Evolutionary conservation across 2,329 filamentous ascomycete genomes (phyloP), one percentile per base, ranked within the genome.

Genomic region (Zasmidium citrigriseum): DNA sequence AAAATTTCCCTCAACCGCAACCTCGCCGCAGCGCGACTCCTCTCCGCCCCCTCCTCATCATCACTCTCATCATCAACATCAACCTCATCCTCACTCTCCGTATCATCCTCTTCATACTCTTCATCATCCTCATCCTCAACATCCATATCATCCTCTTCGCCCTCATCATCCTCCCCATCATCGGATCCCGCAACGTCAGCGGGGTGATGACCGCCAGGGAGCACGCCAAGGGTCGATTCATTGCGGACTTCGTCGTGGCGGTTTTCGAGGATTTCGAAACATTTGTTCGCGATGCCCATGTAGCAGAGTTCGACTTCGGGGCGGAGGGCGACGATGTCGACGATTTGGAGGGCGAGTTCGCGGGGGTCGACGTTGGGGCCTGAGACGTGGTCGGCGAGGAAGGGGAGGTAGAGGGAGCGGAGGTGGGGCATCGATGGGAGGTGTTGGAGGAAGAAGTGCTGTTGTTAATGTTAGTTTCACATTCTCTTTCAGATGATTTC

Each of bases 361-460:
- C 83, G 83, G 1, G 86, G 82, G 54, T 89, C 86, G 68, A 83
- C 71, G 70, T 76, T 76, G 64, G 77, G 70, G 60, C 78, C 74
- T 70, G 85, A 80, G 9, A 84, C 79, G 63, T 87, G 83, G 53
- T 88, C 83, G 23, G 83, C 81, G 55, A 91, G 85, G 68, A 86
- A 83, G 7, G 88, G 84, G 47, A 93, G 83, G 69, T 91, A 88
- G 2, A 92, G 76, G 10, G 87, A 88, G 20, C 86, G 85, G 34
- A 95, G 80, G 56, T 89, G 85, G 0, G 87, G 83, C 52, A 93
- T 81, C 53, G 85, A 83, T 0, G 89, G 89, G 11, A 95, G 82
- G 45, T 87, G 80, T 70, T 91, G 89, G 9, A 95, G 82, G 76
- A 95, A 91, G 62, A 85, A 87, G 73, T 95, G 90, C 89, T 91